A percentile compares a stretch with the other conserved stretches of the same genome.
Evolutionary conservation across 108 stramenopile genomes (phyloP).

Genomic region (Cylindrotheca closterium): DNA sequence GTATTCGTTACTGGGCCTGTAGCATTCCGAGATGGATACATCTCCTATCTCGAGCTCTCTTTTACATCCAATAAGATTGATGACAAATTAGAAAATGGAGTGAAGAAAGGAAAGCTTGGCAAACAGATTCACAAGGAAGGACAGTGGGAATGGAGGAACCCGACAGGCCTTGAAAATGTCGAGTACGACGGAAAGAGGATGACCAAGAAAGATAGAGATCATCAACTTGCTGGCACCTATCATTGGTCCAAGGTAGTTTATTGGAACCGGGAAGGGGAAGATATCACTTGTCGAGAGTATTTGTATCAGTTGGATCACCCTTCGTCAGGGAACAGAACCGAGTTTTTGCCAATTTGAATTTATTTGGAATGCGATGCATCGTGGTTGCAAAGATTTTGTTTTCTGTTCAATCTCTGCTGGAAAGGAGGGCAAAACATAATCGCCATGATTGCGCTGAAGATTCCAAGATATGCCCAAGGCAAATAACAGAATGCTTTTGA

Average conservation of each 20-base stretch:
- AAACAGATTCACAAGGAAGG: not conserved
- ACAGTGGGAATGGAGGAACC: not conserved
- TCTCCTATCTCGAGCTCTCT: not conserved
- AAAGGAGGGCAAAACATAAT: too few species aligned
- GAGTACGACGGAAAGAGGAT: not conserved
- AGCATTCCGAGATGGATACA: slow-evolving; percentile 22
- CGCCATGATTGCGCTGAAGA: too few species aligned
- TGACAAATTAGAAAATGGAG: not conserved
- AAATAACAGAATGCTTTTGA: too few species aligned
- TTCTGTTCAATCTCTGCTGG: too few species aligned
- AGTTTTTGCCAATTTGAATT: too few species aligned
- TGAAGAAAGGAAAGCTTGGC: not conserved
- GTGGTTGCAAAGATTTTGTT: too few species aligned
- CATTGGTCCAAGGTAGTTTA: not conserved
- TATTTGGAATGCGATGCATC: too few species aligned
- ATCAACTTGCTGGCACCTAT: not conserved
- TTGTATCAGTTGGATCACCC: too few species aligned
- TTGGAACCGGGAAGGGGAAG: not conserved
- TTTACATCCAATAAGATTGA: too few species aligned
- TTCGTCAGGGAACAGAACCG: too few species aligned
- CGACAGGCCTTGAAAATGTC: not conserved
- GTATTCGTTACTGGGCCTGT: slow-evolving; percentile 40
- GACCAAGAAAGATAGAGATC: slow-evolving; percentile 1
- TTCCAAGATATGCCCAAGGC: too few species aligned
- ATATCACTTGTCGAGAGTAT: not conserved